Conservation (phyloP, 169 alveolate genomes). For the Plasmodium malariae region DNA sequence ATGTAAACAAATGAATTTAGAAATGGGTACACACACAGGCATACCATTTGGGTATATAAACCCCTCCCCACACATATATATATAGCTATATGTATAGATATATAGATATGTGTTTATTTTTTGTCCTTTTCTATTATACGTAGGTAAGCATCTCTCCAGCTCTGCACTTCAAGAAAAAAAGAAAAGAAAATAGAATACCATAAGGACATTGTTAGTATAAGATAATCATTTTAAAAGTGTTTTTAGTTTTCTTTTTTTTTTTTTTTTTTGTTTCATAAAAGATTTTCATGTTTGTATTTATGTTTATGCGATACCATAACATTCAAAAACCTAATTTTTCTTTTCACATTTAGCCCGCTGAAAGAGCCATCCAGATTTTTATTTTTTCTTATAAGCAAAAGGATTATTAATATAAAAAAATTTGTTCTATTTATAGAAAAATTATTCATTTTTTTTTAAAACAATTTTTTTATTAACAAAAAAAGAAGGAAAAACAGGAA, state of each 20-base stretch:
- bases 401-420: conserved; percentile 16
- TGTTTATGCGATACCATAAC: conserved; percentile 15
- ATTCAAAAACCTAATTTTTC: conserved; percentile 7
- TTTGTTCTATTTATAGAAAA: neutral
- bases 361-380: neutral
- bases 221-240: neutral
- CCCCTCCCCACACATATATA: too few species aligned
- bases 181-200: neutral
- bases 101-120: conserved; percentile 1
- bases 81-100: too few species aligned
- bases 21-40: neutral
- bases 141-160: conserved; percentile 69
- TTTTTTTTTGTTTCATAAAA: neutral
- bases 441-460: conserved; percentile 16
- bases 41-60: too few species aligned
- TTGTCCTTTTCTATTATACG: conserved; percentile 29
- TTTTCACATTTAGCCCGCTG: conserved; percentile 4
- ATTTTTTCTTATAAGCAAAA: conserved; percentile 5
- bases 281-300: neutral
- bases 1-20: conserved; percentile 2
- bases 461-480: neutral
- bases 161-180: conserved; percentile 42
- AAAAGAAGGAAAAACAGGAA: conserved; percentile 7
- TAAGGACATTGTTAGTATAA: neutral
- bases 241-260: neutral